A percentile compares a stretch with the other conserved stretches of the same genome.
phyloP scores from a whole-genome alignment of 345 rosid genomes.

The Linum trigynum region DNA sequence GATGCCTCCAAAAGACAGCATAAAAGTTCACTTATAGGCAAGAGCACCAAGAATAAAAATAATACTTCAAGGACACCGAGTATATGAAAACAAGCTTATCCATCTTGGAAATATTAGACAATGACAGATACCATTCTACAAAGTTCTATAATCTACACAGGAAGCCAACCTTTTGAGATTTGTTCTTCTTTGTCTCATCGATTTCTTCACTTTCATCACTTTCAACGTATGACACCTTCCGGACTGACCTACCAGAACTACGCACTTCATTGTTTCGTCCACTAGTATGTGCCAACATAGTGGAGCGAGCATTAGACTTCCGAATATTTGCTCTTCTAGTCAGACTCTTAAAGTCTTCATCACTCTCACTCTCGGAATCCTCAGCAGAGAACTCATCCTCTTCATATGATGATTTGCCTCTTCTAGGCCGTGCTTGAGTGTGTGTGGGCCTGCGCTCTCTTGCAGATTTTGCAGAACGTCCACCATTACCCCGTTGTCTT shows the following conservation, averaged over 20 bases:
- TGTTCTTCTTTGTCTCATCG: slow-evolving; percentile 75
- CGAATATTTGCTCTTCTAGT: slow-evolving; percentile 53
- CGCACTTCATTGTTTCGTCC: slow-evolving; percentile 75
- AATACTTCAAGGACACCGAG: neutral
- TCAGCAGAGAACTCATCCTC: slow-evolving; percentile 63
- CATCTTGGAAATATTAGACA: no score
- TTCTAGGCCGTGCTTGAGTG: slow-evolving; percentile 41
- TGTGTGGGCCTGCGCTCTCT: slow-evolving; percentile 40
- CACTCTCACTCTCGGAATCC: slow-evolving; percentile 56
- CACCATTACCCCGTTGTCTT: slow-evolving; percentile 50
- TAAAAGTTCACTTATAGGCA: neutral
- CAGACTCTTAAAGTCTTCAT: slow-evolving; percentile 50
- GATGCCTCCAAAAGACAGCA: neutral
- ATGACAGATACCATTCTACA: no score
- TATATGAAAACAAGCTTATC: neutral
- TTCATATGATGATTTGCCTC: slow-evolving; percentile 57
- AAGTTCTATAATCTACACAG: neutral
- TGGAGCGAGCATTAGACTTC: slow-evolving; percentile 49
- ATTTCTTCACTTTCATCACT: slow-evolving; percentile 96
- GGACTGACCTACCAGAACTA: slow-evolving; percentile 75
- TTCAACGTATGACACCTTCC: slow-evolving; percentile 97
- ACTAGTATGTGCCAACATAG: slow-evolving; percentile 19
- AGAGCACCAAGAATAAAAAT: neutral
- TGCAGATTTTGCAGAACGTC: slow-evolving; percentile 34
- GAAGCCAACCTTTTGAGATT: slow-evolving; percentile 51